Base-by-base conservation (phyloP, 805 yeast species). In the Starmerella asiatica region DNA sequence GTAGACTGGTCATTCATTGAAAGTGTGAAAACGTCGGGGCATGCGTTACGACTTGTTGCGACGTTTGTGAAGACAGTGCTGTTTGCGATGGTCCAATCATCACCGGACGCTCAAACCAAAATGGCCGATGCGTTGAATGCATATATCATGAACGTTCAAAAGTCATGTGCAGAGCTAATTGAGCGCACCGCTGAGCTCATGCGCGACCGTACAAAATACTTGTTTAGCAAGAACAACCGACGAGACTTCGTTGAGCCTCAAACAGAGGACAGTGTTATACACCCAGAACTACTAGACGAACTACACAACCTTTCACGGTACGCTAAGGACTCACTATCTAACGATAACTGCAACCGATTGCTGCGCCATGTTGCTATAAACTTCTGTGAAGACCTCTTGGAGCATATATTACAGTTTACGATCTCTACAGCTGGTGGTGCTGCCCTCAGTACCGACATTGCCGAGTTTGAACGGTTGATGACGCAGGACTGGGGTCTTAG, bases 391-490 rank as follows among this genome's bases (percentile, higher is more conserved):
- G 64, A 72, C 32, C 60, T 88, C 34, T 62, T 83, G 49, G 71
- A 67, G 21, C 95, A 86, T 55, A 77, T 78, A 56, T 75, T 76
- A 44, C 79, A 76, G 52, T 81, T 73, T 55, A 74, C 72, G 30
- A 82, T 86, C 47, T 80, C 74, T 50, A 75, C 84, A 1, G 72
- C 76, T 5, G 97, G 96, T 38, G 94, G 94, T 23, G 67, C 78
- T 44, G 73, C 79, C 12, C 70, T 83, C 12, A 81, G 93, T 0
- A 80, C 78, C 51, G 96, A 86, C 59, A 75, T 81, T 6, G 79
- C 80, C 29, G 71, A 80, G 34, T 82, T 78, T 53, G 88, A 83
- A 56, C 65, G 71, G 14, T 39, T 49, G 3, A 65, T 71, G 12
- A 68, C 80, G 32, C 83, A 76, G 40, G 67, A 67, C 32, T 83